Conservation (phyloP, 768 basidiomycete species). For the Dioszegia aurantiaca region DNA sequence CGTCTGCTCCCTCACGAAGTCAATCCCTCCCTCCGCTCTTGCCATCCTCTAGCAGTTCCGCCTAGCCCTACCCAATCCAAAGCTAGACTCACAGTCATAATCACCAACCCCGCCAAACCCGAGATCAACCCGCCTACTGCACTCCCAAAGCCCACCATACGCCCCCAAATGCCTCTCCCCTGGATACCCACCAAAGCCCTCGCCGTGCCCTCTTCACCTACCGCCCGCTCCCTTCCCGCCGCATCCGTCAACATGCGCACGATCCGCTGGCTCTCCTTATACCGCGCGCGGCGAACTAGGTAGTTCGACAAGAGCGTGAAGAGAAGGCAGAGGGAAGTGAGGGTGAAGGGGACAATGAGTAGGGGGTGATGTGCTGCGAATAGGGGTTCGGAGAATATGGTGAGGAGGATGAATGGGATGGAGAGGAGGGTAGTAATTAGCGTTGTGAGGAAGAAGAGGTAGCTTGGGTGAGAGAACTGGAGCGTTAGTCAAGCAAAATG, state of each 20-base stretch:
- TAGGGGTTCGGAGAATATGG: conserved; percentile 39
- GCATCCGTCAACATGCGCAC: conserved; percentile 43
- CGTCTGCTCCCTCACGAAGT: no score
- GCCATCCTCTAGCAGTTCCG: no score
- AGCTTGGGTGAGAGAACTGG: conserved; percentile 49
- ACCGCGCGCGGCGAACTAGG: conserved; percentile 43
- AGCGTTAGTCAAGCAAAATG: conserved; percentile 2
- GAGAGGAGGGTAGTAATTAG: conserved; percentile 42
- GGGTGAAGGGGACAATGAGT: conserved; percentile 38
- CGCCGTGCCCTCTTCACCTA: conserved; percentile 37
- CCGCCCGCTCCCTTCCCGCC: conserved; percentile 27
- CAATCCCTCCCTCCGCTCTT: no score
- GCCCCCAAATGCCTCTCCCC: conserved; percentile 28
- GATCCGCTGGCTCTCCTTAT: conserved; percentile 41
- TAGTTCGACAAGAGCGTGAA: conserved; percentile 42
- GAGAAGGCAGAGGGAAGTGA: conserved; percentile 38
- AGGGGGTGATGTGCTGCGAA: conserved; percentile 37
- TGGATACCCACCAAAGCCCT: conserved; percentile 46
- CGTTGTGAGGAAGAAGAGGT: conserved; percentile 50
- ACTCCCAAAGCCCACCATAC: conserved; percentile 18
- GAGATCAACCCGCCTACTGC: conserved; percentile 22
- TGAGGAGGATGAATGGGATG: conserved; percentile 44
- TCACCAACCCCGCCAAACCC: conserved; percentile 39
- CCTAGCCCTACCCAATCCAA: background rate
- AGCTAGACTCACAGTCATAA: conserved; percentile 44